Conservation (phyloP, 2,329 filamentous ascomycete species). For the Microdochium nivale region DNA sequence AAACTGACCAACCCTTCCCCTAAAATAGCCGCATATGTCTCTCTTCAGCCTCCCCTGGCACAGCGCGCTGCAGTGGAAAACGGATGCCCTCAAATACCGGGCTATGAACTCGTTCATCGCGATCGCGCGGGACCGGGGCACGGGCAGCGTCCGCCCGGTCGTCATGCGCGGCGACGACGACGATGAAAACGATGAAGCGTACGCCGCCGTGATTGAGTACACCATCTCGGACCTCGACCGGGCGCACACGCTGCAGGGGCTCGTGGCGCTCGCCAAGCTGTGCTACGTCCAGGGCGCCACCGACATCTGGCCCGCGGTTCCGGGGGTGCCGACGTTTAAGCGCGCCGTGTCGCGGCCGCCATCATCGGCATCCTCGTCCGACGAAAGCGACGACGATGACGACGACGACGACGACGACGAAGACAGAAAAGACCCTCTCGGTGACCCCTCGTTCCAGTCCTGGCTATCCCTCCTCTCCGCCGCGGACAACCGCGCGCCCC, state of each 20-base stretch:
- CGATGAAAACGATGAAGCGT: too few species aligned
- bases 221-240: slow-evolving; percentile 63
- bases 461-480: slow-evolving; percentile 48
- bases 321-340: slow-evolving; percentile 55
- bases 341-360: slow-evolving; percentile 12
- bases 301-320: slow-evolving; percentile 65
- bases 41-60: slow-evolving; percentile 58
- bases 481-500: slow-evolving; percentile 40
- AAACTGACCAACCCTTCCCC: too few species aligned
- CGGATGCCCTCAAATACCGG: slow-evolving; percentile 57
- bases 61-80: slow-evolving; percentile 63
- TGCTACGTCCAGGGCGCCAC: slow-evolving; percentile 68
- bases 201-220: slow-evolving; percentile 61
- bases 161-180: too few species aligned
- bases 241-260: slow-evolving; percentile 60
- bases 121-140: slow-evolving; percentile 66
- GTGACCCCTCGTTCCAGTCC: slow-evolving; percentile 48
- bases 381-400: slow-evolving; percentile 9
- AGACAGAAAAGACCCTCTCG: slow-evolving; percentile 27
- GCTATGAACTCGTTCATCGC: slow-evolving; percentile 66
- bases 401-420: slow-evolving; percentile 7
- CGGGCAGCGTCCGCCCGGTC: slow-evolving; percentile 62
- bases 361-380: neutral
- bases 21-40: slow-evolving; percentile 55
- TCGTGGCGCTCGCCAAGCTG: slow-evolving; percentile 66